These are phyloP conservation scores for Colletotrichum lini DNA, from an alignment of 2,329 filamentous ascomycete genomes.

Conservation along the genomic window DNA sequence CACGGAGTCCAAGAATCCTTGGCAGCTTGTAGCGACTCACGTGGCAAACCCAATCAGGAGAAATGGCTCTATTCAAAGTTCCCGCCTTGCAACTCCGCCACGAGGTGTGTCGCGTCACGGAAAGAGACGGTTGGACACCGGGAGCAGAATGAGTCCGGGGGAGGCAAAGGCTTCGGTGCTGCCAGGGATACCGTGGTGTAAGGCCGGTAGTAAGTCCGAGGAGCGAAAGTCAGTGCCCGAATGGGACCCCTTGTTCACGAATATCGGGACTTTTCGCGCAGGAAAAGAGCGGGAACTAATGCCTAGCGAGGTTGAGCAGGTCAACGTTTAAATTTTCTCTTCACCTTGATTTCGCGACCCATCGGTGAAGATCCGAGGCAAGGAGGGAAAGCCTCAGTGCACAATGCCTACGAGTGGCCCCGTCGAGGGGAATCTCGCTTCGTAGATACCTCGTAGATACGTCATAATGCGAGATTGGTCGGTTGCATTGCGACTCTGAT, in stretches of 20 bases:
- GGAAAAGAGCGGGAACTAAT: conserved; percentile 3
- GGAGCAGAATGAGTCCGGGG: conserved; percentile 28
- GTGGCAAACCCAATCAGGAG: not conserved
- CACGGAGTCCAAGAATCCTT: conserved; percentile 14
- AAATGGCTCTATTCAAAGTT: not conserved
- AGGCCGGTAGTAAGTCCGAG: not conserved
- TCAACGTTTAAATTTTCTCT: not conserved
- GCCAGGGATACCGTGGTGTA: not conserved
- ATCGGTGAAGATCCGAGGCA: not conserved
- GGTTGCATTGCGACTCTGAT: conserved; percentile 24
- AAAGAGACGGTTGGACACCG: conserved; percentile 1
- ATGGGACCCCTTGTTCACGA: not conserved
- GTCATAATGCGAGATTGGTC: conserved; percentile 12
- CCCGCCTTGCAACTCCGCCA: conserved; percentile 28
- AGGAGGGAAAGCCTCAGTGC: not conserved
- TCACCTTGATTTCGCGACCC: not conserved
- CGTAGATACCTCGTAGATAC: conserved; percentile 8
- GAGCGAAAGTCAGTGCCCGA: not conserved
- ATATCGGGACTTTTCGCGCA: conserved; percentile 31
- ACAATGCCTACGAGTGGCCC: too few species aligned
- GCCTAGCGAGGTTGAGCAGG: not conserved
- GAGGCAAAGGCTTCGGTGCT: not conserved
- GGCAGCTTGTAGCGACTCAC: conserved; percentile 14
- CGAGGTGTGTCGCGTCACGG: not conserved
- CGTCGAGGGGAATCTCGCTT: conserved; percentile 27